Evolutionary conservation across 192 early-diverging fungal species (phyloP).

Genomic region (Backusella liffmaniae): DNA sequence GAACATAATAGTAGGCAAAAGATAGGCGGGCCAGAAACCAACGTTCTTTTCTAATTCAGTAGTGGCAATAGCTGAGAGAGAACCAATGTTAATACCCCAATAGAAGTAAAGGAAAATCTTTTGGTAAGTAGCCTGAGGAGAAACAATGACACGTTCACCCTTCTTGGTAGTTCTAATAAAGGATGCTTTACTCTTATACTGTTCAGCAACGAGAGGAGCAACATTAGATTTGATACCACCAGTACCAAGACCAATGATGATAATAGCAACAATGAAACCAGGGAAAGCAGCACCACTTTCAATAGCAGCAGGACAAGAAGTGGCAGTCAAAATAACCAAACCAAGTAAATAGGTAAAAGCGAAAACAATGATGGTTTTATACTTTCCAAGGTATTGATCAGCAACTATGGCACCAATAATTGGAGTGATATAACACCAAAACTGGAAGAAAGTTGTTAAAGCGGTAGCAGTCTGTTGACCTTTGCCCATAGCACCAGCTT

Average conservation of each 20-base stretch:
- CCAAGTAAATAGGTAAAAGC: slow-evolving; percentile 63
- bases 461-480: slow-evolving; percentile 55
- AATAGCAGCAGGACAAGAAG: slow-evolving; percentile 59
- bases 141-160: slow-evolving; percentile 59
- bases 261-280: slow-evolving; percentile 65
- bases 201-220: slow-evolving; percentile 75
- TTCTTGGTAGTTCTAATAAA: slow-evolving; percentile 56
- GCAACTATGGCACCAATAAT: slow-evolving; percentile 63
- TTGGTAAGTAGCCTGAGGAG: slow-evolving; percentile 66
- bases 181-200: slow-evolving; percentile 52
- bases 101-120: slow-evolving; percentile 87
- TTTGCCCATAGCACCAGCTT: slow-evolving; percentile 50
- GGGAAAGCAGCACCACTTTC: slow-evolving; percentile 55
- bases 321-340: slow-evolving; percentile 57
- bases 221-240: slow-evolving; percentile 83
- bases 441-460: slow-evolving; percentile 53
- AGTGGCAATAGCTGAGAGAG: slow-evolving; percentile 57
- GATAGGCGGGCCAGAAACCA: slow-evolving; percentile 58
- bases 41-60: slow-evolving; percentile 59
- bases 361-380: slow-evolving; percentile 69
- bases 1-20: slow-evolving; percentile 57
- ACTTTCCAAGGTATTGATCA: slow-evolving; percentile 75
- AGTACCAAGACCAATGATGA: slow-evolving; percentile 72
- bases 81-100: slow-evolving; percentile 70
- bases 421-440: slow-evolving; percentile 61